phyloP scores from a whole-genome alignment of 2,329 filamentous ascomycete species.

The Beauveria asiatica region DNA sequence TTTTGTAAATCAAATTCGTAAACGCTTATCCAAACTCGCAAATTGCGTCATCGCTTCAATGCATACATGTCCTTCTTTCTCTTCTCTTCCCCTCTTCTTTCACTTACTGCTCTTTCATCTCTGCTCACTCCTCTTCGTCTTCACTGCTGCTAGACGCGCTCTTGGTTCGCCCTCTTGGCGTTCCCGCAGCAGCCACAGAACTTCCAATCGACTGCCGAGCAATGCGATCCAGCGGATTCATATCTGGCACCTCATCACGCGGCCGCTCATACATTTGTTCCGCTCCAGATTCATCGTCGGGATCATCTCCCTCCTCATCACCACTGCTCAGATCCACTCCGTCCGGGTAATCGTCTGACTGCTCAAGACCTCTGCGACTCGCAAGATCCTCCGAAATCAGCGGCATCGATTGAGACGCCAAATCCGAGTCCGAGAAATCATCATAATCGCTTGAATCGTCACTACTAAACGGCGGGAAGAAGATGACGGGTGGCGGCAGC shows the following conservation, averaged over 20 bases:
- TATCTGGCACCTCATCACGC: slow-evolving; percentile 11
- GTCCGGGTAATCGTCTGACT: slow-evolving; percentile 34
- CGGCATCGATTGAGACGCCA: slow-evolving; percentile 17
- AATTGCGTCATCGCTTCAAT: background rate
- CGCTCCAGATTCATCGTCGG: slow-evolving; percentile 24
- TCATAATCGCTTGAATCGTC: slow-evolving; percentile 29
- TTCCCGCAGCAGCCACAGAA: slow-evolving; percentile 25
- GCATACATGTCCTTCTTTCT: background rate
- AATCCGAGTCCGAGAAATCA: slow-evolving; percentile 21
- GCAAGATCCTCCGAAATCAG: slow-evolving; percentile 21
- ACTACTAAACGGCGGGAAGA: slow-evolving; percentile 39
- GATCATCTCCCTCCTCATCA: slow-evolving; percentile 34
- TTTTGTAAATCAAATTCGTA: background rate
- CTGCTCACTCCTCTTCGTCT: background rate
- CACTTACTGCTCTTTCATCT: background rate
- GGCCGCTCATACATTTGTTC: slow-evolving; percentile 23
- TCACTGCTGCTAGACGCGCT: slow-evolving; percentile 19
- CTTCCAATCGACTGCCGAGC: slow-evolving; percentile 21
- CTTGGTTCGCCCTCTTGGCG: slow-evolving; percentile 22
- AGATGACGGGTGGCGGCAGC: slow-evolving; percentile 44
- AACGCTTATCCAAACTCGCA: background rate
- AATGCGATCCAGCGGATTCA: background rate
- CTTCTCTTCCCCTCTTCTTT: background rate
- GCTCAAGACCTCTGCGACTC: slow-evolving; percentile 27
- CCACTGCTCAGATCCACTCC: slow-evolving; percentile 31